Base-by-base conservation (phyloP, 805 yeast species). In the Komagataella populi region DNA sequence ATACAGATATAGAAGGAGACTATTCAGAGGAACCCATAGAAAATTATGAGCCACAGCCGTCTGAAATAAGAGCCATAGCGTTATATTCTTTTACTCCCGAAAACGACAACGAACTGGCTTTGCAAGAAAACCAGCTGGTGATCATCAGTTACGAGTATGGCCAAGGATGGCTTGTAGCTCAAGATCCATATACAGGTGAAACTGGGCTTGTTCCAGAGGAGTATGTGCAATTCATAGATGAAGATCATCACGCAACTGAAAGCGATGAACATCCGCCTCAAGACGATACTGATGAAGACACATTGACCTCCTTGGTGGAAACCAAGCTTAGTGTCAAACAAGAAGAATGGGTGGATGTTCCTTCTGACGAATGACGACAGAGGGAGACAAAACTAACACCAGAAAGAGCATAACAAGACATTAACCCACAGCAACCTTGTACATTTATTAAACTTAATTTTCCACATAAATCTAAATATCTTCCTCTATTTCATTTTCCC, bases 161-260 rank as follows among this genome's bases (percentile, higher is more conserved):
- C 23, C 97, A 91, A 64, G 99, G 99, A 6, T 93, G 99, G 99
- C 74, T 93, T 3, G 97, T 93, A 50, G 98, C 97, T 0, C 81
- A 79, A 58, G 89, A 88, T 60, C 83, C 87, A 1, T 72, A 61
- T 23, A 74, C 84, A 2, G 88, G 87, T 1, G 84, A 82, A 55
- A 86, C 95, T 10, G 99, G 99, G 1, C 76, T 93, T 50, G 95
- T 93, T 5, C 99, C 99, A 1, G 96, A 90, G 60, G 96, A 87
- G 59, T 93, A 90, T 60, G 96, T 93, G 30, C 84, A 86, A 52
- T 63, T 77, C 4, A 47, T 66, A 43, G 58, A 62, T 45, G 64
- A 57, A n/a, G 69, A 65, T 4, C 71, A 62, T 6, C 66, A 63
- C 12, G 57, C 53, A 17, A 30, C 49, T 18, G 51, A 51, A 50